phyloP scores from a whole-genome alignment of 306 rosid genomes.

The Mimosa bimucronata region DNA sequence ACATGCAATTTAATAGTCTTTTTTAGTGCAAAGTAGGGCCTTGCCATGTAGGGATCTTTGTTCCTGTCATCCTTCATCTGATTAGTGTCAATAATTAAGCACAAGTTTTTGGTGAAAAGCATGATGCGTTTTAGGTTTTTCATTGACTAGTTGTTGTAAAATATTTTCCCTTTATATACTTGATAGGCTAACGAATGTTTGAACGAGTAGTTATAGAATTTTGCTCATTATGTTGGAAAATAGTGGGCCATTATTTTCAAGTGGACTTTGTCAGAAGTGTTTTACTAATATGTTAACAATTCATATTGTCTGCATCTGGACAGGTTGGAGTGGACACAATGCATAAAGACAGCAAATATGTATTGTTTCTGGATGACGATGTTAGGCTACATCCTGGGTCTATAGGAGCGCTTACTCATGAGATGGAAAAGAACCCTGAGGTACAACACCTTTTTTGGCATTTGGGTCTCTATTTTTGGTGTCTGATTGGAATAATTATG shows the following conservation, averaged over 20 bases:
- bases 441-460: conserved; percentile 40
- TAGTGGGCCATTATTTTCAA: conserved; percentile 4
- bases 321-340: conserved; percentile 95
- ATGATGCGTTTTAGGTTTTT: conserved; percentile 12
- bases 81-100: background rate
- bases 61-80: conserved; percentile 4
- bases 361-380: conserved; percentile 92
- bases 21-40: conserved; percentile 32
- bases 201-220: background rate
- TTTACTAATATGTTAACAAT: conserved; percentile 27
- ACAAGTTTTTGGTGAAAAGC: background rate
- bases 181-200: conserved; percentile 13
- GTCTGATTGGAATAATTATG: conserved; percentile 11
- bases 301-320: conserved; percentile 32
- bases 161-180: conserved; percentile 9
- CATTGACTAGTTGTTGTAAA: conserved; percentile 25
- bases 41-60: conserved; percentile 9
- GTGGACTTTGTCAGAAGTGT: conserved; percentile 20
- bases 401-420: conserved; percentile 78
- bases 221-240: conserved; percentile 24
- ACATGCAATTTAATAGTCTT: conserved; percentile 14
- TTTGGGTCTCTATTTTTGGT: conserved; percentile 19
- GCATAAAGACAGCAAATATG: conserved; percentile 86
- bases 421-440: conserved; percentile 94
- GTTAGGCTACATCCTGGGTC: conserved; percentile 97